Conservation (phyloP, 163 green algal genomes). For the Smithsoniella earleae region DNA sequence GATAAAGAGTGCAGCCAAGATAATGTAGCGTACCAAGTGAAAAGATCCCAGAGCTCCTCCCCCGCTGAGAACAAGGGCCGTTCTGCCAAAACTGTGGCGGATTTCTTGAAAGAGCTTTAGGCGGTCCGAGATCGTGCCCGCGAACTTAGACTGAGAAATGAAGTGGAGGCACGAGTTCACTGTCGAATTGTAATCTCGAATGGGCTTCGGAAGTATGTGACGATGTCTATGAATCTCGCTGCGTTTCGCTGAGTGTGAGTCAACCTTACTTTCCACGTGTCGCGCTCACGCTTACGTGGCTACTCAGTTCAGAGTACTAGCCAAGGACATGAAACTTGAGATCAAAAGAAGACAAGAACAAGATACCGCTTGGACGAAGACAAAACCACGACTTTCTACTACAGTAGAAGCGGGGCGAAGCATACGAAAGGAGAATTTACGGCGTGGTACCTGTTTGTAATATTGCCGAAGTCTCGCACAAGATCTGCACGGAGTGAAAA, state of each 20-base stretch:
- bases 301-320: no score
- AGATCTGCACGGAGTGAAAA: conserved; percentile 86
- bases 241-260: conserved; percentile 33
- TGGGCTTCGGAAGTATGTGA: conserved; percentile 55
- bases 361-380: no score
- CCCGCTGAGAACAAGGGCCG: conserved; percentile 83
- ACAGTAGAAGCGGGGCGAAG: no score
- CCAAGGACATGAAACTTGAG: no score
- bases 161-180: conserved; percentile 52
- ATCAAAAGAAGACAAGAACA: no score
- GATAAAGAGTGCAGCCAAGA: no score
- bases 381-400: no score
- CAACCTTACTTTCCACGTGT: background rate
- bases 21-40: conserved; percentile 82
- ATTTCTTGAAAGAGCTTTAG: conserved; percentile 60
- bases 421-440: no score
- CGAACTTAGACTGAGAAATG: conserved; percentile 36
- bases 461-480: conserved; percentile 90
- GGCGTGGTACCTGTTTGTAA: conserved; percentile 59
- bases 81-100: conserved; percentile 89
- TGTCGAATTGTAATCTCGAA: conserved; percentile 70
- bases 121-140: background rate
- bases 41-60: conserved; percentile 87
- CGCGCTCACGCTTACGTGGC: no score
- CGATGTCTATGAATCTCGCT: conserved; percentile 61